Base-by-base conservation (phyloP, 257 asterid genomes). In the Fraxinus excelsior region DNA sequence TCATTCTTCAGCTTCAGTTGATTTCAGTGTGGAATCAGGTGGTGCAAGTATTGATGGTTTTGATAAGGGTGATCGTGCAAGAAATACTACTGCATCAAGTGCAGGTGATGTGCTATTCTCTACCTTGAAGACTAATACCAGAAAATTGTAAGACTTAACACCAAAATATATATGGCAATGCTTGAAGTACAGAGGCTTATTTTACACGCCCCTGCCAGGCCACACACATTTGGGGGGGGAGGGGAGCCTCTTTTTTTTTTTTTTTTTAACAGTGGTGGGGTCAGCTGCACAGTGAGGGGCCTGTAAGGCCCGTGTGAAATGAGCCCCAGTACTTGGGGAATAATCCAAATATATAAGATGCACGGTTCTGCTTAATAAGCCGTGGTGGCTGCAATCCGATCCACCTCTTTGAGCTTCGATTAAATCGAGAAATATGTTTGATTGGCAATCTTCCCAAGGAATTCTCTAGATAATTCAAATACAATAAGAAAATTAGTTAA, bases 11-110 rank as follows among this genome's bases (percentile, higher is more conserved):
- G 76, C 91, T 38, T 81, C 94, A 76, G 87, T 80, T 34, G 92
- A 90, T 81, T 91, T 78, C 82, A 89, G 90, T 85, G 83, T 83
- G 60, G 93, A 91, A 80, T 87, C 94, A 29, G 94, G 88, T 62
- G 81, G 83, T 73, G 74, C 86, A 58, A 81, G 83, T 82, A 77
- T 81, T 62, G 86, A 84, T 81, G 85, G 90, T 76, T 26, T 69
- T 75, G 85, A 82, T 86, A 88, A 83, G 44, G 82, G 83, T 19
- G 80, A 66, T 77, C 78, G 19, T 83, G 82, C 83, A 31, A 75
- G 82, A 80, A 85, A 77, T 76, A 67, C 29, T 40, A 75, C 87
- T 84, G 77, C 91, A 58, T 74, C 97, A 26, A 84, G 84, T 78
- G 91, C 91, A 93, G 99, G 97, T 95, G 83, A 82, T 73, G 72